Percentiles rank a stretch among this genome's conserved stretches.
phyloP scores from a whole-genome alignment of 2,329 filamentous ascomycete species.

The Monosporascus ibericus region DNA sequence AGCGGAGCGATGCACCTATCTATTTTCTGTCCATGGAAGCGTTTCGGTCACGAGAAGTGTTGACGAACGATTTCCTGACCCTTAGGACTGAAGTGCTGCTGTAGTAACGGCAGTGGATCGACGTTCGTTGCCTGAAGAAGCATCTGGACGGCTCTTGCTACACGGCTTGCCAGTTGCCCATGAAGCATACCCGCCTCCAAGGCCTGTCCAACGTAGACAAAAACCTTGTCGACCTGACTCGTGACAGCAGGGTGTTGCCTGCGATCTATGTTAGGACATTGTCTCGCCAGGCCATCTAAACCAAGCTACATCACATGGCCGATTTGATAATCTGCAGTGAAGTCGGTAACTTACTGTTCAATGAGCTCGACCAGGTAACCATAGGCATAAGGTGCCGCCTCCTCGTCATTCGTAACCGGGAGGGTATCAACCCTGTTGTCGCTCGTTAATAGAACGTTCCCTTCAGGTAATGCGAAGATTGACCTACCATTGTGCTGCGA shows the following conservation, averaged over 20 bases:
- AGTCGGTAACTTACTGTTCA: constrained; percentile 67
- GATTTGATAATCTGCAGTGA: not conserved
- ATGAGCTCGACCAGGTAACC: constrained; percentile 87
- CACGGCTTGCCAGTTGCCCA: constrained; percentile 71
- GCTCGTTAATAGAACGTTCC: constrained; percentile 4
- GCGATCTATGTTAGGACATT: constrained; percentile 4
- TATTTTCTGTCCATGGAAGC: not conserved
- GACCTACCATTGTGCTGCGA: constrained; percentile 64
- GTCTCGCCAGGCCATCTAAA: not conserved
- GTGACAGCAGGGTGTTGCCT: constrained; percentile 84
- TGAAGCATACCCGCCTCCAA: constrained; percentile 87
- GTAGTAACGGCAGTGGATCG: constrained; percentile 69
- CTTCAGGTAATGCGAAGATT: not conserved
- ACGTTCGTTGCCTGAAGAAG: constrained; percentile 68
- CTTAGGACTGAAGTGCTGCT: constrained; percentile 64
- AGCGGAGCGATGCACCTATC: constrained; percentile 14
- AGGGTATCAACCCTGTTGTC: constrained; percentile 66
- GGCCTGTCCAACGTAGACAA: constrained; percentile 79
- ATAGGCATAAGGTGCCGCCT: constrained; percentile 94
- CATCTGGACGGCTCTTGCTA: constrained; percentile 71
- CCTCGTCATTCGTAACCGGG: constrained; percentile 90
- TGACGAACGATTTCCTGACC: constrained; percentile 74
- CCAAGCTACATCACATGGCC: not conserved
- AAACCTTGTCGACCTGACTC: constrained; percentile 71
- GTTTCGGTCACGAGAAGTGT: constrained; percentile 57